phyloP scores from a whole-genome alignment of 1,284 basidiomycete species.

The Cronartium quercuum region DNA sequence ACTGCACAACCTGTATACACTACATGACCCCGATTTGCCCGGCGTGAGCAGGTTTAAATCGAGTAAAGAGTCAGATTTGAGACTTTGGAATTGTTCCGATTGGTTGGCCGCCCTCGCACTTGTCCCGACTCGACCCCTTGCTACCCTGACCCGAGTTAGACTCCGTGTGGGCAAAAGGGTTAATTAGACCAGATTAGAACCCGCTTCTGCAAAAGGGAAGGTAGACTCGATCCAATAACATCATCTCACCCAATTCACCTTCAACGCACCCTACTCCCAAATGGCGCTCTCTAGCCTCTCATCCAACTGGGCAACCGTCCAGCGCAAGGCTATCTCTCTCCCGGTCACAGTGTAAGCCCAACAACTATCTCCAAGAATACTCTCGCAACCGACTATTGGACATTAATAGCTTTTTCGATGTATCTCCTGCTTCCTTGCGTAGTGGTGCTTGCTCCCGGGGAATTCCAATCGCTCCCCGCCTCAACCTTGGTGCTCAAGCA shows the following conservation, averaged over 20 bases:
- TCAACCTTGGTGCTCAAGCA: conserved; percentile 10
- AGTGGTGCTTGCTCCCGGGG: conserved; percentile 42
- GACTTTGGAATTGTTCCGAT: too few species aligned
- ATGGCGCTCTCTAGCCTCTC: conserved; percentile 7
- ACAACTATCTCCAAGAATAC: conserved; percentile 63
- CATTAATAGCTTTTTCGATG: neutral
- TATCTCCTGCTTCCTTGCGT: conserved; percentile 41
- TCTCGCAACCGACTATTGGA: conserved; percentile 55
- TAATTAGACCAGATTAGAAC: too few species aligned
- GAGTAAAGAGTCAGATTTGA: too few species aligned
- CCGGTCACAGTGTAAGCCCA: conserved; percentile 71
- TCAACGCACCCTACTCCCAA: neutral
- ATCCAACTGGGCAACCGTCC: conserved; percentile 45
- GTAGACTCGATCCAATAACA: too few species aligned
- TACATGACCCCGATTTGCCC: too few species aligned
- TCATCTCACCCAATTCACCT: neutral
- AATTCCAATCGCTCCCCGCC: conserved; percentile 52
- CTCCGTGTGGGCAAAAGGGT: too few species aligned
- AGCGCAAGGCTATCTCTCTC: conserved; percentile 62
- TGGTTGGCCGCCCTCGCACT: too few species aligned
- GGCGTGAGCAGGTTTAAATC: too few species aligned
- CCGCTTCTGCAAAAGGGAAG: too few species aligned
- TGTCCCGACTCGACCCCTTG: too few species aligned
- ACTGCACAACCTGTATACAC: too few species aligned
- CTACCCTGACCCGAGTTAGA: too few species aligned